Evolutionary conservation across 345 rosid genomes (phyloP).

Genomic region (Camelina hispida): DNA sequence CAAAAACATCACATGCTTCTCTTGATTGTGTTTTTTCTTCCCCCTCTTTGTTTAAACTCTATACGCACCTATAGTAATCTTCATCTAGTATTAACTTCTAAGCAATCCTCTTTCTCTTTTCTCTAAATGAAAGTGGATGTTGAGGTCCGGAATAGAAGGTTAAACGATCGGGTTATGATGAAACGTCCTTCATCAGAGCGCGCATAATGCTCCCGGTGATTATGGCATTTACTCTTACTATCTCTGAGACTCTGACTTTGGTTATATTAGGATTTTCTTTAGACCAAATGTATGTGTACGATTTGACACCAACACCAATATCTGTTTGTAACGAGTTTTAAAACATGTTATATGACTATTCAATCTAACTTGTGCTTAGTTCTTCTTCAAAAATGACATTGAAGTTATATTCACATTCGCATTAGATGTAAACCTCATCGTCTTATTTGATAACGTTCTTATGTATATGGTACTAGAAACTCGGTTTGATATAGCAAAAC

Average conservation of each 20-base stretch:
- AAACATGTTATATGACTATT: neutral
- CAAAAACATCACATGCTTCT: constrained; percentile 29
- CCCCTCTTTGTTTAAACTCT: constrained; percentile 21
- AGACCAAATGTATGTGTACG: neutral
- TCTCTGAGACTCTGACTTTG: neutral
- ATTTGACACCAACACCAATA: neutral
- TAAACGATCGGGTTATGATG: neutral
- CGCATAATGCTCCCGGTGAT: neutral
- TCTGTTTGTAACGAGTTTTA: neutral
- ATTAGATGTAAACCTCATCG: neutral
- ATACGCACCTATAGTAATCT: neutral
- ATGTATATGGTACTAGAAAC: neutral
- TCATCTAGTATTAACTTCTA: constrained; percentile 9
- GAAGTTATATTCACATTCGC: neutral
- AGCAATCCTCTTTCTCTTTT: neutral
- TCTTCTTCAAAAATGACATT: neutral
- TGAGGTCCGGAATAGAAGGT: neutral
- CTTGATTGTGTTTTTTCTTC: constrained; percentile 19
- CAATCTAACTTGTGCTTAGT: neutral
- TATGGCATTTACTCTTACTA: neutral
- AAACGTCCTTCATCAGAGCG: too few species aligned
- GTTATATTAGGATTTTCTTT: neutral
- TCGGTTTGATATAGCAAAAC: neutral
- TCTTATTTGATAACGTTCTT: neutral
- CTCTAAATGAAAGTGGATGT: neutral